phyloP scores from a whole-genome alignment of 2,329 filamentous ascomycete species.

The Trichoderma gracile region DNA sequence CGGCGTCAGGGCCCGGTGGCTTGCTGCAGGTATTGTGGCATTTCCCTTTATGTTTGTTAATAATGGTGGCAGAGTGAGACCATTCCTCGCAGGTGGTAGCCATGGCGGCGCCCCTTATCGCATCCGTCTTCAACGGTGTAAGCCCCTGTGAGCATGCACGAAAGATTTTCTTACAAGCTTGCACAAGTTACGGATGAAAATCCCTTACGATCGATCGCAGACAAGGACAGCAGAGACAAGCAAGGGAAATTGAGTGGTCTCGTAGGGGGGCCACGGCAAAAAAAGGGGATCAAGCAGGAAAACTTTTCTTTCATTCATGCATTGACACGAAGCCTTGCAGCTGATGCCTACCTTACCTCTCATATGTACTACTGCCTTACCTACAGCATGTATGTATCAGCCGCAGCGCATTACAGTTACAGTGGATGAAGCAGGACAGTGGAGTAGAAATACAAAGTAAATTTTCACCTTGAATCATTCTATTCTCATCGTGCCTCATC shows the following conservation, averaged over 20 bases:
- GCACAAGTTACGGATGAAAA: not conserved
- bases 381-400: not conserved
- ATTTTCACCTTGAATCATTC: too few relatives aligned
- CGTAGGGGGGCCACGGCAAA: not conserved
- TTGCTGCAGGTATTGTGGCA: not conserved
- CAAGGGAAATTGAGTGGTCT: not conserved
- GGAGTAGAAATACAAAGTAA: too few relatives aligned
- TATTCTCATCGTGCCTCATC: too few relatives aligned
- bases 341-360: too few relatives aligned
- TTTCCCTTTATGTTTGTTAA: not conserved
- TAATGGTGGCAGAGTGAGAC: not conserved
- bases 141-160: conserved; percentile 3
- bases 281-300: not conserved
- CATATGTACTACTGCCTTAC: too few relatives aligned
- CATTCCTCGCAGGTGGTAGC: conserved; percentile 11
- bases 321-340: not conserved
- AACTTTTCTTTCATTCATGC: conserved; percentile 11
- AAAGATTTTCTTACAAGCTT: not conserved
- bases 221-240: not conserved
- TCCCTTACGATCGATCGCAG: not conserved
- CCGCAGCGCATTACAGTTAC: not conserved
- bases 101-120: conserved; percentile 1
- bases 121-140: not conserved
- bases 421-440: too few relatives aligned
- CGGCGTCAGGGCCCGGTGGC: not conserved